Conservation (phyloP, 768 basidiomycete species). For the Macrolepiota fuliginosa region DNA sequence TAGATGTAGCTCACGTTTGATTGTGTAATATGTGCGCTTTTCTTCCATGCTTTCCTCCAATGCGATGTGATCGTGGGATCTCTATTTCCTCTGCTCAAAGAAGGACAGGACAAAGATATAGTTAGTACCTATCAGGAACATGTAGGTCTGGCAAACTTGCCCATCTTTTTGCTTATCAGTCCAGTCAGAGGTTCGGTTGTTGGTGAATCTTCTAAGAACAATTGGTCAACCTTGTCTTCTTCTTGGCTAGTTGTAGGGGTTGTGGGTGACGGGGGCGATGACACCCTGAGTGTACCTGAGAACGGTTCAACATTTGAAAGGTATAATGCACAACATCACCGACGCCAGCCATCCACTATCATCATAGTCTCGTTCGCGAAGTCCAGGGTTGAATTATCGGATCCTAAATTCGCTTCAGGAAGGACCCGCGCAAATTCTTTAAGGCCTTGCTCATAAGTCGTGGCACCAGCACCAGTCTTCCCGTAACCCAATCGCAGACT, state of each 20-base stretch:
- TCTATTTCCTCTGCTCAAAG: conserved; percentile 42
- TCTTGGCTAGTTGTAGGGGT: conserved; percentile 35
- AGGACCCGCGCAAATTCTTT: conserved; percentile 13
- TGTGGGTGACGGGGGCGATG: background rate
- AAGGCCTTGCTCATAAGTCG: conserved; percentile 1
- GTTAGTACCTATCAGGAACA: background rate
- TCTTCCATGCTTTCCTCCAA: conserved; percentile 35
- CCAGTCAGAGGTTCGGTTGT: conserved; percentile 39
- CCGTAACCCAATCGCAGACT: conserved; percentile 20
- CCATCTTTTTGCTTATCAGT: conserved; percentile 46
- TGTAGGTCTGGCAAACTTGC: conserved; percentile 27
- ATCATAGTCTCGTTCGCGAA: conserved; percentile 50
- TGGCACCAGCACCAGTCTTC: background rate
- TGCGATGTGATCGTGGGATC: conserved; percentile 49
- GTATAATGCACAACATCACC: conserved; percentile 20
- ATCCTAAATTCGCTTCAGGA: conserved; percentile 7
- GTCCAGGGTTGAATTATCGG: conserved; percentile 38
- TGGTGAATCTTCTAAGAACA: conserved; percentile 49
- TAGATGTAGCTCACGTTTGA: conserved; percentile 22
- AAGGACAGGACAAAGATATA: background rate
- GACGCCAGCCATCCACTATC: conserved; percentile 67
- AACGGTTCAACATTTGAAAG: background rate
- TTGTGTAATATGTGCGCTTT: conserved; percentile 26
- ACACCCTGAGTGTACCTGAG: conserved; percentile 8
- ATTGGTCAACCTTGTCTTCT: conserved; percentile 50